Evolutionary conservation across 768 basidiomycete species (phyloP), one percentile per base, ranked within the genome.

Genomic region (Cyathus striatus): DNA sequence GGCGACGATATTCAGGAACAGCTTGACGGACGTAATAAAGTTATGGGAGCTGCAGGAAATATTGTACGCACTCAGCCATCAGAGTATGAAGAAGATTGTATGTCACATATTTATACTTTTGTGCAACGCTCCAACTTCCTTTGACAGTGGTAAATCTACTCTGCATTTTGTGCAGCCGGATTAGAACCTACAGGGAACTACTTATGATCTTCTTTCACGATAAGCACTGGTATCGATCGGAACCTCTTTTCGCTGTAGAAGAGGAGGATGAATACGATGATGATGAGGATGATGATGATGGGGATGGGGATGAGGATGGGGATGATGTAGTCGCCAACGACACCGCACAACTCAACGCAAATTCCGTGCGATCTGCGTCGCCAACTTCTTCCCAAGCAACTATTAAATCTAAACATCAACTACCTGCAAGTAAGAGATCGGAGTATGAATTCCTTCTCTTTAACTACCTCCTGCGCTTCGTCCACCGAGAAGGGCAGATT

Each of bases 171-270:
- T 95, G 93, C 72, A 92, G 88, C 54, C 79, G 92, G 35, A 96
- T 98, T 57, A 77, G 90, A 43, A 87, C 88, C 23, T 82, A 86
- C 57, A 81, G 90, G 27, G 90, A 93, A 53, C 71, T 98, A 2
- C 79, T 98, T 27, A 88, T 96, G 78, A 95, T 98, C 49, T 97
- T 97, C 70, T 95, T 98, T 60, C 91, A 94, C 54, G 92, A 95
- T 59, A 93, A 89, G 55, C 82, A 89, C 51, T 90, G 89, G 83
- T 85, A 83, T 57, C 81, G 72, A 7, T 83, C 84, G 5, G 83
- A 89, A 48, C 82, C 86, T 7, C 57, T 89, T 33, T 87, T 85
- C 48, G 66, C 82, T 30, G 79, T 86, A 1, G 84, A 87, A 48
- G 89, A 90, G 57, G 81, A 82, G 27, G 83, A 84, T 0, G 86